phyloP scores from a whole-genome alignment of 306 rosid species.

The Vachellia collinsii region DNA sequence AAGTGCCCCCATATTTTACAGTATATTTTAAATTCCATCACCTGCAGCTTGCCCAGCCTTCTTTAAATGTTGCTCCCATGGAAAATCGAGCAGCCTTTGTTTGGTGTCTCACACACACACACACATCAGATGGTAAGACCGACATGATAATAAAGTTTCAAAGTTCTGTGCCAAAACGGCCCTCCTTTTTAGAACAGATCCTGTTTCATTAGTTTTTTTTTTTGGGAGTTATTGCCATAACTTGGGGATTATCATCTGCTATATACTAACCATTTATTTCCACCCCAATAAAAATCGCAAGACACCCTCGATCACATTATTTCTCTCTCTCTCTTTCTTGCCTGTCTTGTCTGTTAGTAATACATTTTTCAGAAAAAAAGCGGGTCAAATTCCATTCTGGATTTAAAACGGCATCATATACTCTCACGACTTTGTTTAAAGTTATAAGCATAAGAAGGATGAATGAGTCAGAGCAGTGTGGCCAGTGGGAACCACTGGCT shows the following conservation, averaged over 20 bases:
- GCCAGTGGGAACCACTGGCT: neutral
- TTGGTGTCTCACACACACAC: constrained; percentile 32
- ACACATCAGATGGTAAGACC: constrained; percentile 48
- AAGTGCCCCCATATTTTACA: neutral
- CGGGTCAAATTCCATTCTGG: neutral
- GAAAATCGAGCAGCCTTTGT: constrained; percentile 68
- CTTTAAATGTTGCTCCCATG: constrained; percentile 39
- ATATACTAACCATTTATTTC: neutral
- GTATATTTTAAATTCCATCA: constrained; percentile 24
- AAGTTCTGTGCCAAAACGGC: constrained; percentile 55
- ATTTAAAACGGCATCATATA: neutral
- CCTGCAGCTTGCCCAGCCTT: constrained; percentile 31
- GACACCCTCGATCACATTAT: neutral
- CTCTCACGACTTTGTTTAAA: neutral
- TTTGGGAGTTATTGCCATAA: constrained; percentile 36
- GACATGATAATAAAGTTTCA: constrained; percentile 72
- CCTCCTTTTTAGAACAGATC: constrained; percentile 72
- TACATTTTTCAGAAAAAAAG: neutral
- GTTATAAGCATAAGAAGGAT: neutral
- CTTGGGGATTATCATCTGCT: neutral
- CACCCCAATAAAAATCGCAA: neutral
- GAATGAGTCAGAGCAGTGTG: neutral
- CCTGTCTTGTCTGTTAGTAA: neutral
- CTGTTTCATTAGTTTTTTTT: constrained; percentile 36
- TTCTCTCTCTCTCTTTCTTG: neutral